phyloP scores from a whole-genome alignment of 2,329 filamentous ascomycete species.

The Metarhizium rileyi region DNA sequence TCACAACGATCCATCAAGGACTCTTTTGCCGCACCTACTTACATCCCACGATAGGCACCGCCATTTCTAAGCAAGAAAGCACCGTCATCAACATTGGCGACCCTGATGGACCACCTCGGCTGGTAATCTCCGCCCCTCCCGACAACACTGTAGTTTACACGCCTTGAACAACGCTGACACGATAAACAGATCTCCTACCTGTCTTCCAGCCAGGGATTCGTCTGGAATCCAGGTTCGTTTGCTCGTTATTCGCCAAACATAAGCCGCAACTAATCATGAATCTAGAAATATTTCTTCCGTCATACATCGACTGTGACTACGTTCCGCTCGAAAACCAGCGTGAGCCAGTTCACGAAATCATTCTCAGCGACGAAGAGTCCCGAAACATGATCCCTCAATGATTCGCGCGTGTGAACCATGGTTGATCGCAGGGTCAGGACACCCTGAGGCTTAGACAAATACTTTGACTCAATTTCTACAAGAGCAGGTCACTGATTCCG shows the following conservation, averaged over 20 bases:
- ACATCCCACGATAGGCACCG: slow-evolving; percentile 45
- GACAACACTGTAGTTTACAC: not conserved
- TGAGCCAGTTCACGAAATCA: slow-evolving; percentile 70
- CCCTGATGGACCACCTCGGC: slow-evolving; percentile 59
- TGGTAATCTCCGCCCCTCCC: slow-evolving; percentile 42
- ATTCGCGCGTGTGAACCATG: slow-evolving; percentile 13
- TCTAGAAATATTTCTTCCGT: slow-evolving; percentile 70
- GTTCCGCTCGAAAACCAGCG: slow-evolving; percentile 64
- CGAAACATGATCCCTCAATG: slow-evolving; percentile 58
- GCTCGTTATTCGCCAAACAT: not conserved
- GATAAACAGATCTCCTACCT: slow-evolving; percentile 62
- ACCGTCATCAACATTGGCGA: slow-evolving; percentile 74
- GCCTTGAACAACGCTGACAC: not conserved
- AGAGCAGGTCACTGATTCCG: not conserved
- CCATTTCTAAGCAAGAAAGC: slow-evolving; percentile 63
- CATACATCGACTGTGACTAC: slow-evolving; percentile 66
- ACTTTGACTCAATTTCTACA: not conserved
- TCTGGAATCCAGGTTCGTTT: slow-evolving; percentile 65
- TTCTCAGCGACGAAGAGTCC: slow-evolving; percentile 67
- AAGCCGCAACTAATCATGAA: slow-evolving; percentile 7
- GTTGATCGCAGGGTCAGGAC: slow-evolving; percentile 1
- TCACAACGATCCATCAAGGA: not conserved
- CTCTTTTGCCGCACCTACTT: slow-evolving; percentile 13
- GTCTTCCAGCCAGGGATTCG: slow-evolving; percentile 69
- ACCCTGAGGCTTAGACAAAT: slow-evolving; percentile 3